phyloP scores from a whole-genome alignment of 768 basidiomycete genomes.

The Mycena chlorophos region DNA sequence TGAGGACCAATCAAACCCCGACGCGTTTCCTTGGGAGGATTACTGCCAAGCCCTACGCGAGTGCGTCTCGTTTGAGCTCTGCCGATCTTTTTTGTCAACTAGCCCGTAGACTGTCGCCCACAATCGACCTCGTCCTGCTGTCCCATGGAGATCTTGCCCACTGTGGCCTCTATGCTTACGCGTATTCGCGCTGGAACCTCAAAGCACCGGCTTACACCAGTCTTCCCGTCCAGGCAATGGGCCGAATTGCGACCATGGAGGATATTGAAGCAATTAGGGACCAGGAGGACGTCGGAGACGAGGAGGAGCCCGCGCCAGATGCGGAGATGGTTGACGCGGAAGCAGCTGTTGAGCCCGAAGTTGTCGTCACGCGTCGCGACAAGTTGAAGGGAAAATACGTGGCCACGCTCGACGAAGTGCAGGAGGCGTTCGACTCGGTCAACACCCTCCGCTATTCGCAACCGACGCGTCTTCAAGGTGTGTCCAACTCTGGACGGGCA shows the following conservation, averaged over 20 bases:
- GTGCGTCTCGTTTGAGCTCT: slow-evolving; percentile 42
- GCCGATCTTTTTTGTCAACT: slow-evolving; percentile 9
- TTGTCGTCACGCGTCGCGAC: slow-evolving; percentile 27
- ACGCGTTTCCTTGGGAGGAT: slow-evolving; percentile 53
- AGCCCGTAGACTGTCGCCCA: slow-evolving; percentile 63
- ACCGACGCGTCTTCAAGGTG: slow-evolving; percentile 92
- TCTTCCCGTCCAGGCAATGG: slow-evolving; percentile 94
- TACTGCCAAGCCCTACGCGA: slow-evolving; percentile 70
- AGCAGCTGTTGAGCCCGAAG: slow-evolving; percentile 26
- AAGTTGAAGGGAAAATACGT: slow-evolving; percentile 58
- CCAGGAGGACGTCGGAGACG: slow-evolving; percentile 67
- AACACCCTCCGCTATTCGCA: slow-evolving; percentile 94
- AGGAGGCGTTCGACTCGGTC: slow-evolving; percentile 89
- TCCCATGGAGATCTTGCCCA: slow-evolving; percentile 92
- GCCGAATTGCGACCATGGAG: slow-evolving; percentile 85
- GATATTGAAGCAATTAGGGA: slow-evolving; percentile 81
- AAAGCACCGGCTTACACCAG: slow-evolving; percentile 92
- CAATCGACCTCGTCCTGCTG: slow-evolving; percentile 86
- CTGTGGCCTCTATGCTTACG: slow-evolving; percentile 90
- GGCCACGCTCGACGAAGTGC: slow-evolving; percentile 79
- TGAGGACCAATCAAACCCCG: slow-evolving; percentile 43
- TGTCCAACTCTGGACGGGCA: slow-evolving; percentile 24
- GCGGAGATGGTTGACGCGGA: slow-evolving; percentile 26
- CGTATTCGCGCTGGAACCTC: slow-evolving; percentile 83
- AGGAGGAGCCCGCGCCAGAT: slow-evolving; percentile 28